Evolutionary conservation across 1,284 basidiomycete species (phyloP), one percentile per base, ranked within the genome.

Genomic region (Ceratobasidium sp.): DNA sequence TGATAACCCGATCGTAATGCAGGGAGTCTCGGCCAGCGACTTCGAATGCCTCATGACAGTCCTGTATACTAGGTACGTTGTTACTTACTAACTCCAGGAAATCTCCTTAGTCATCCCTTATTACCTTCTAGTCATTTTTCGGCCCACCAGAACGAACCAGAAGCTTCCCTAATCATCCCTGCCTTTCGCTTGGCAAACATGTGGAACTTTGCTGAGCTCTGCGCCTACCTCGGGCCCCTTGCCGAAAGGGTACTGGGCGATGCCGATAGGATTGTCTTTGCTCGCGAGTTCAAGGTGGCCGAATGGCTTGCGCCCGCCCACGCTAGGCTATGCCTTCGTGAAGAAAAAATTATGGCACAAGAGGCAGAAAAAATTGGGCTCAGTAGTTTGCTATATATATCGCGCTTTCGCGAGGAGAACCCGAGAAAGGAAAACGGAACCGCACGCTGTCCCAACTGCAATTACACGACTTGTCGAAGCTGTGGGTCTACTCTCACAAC

Each of bases 261-360:
- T 2, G 77, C 84, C 62, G 81, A 83, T 31, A 80, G 79, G 24
- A 79, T 85, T 29, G 78, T 80, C 8, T 81, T 85, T 48, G 84
- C 84, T 19, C 79, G 78, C 49, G 81, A 81, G 65, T 81, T 83
- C 77, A 79, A 82, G 56, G 77, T 86, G 27, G 78, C 78, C 11
- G 69, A 78, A 4, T 85, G 85, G 85, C 80, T 84, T 14, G 78
- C 78, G 1, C 80, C 81, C 0, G 83, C 84, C 3, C 84, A 84
- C 77, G 79, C 80, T 1, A 81, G 81, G 22, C 76, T 85, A 16
- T 83, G 83, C 74, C 77, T 83, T 83, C 74, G 77, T 80, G 85
- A 8, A 73, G 75, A 0, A 74, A 79, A 2, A 1, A 77, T 85
- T 7, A 79, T 77, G 7, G 80, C 81, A 27, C 76, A 78, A 11